phyloP scores from a whole-genome alignment of 75 land plant genomes.

The Cunninghamia lanceolata region DNA sequence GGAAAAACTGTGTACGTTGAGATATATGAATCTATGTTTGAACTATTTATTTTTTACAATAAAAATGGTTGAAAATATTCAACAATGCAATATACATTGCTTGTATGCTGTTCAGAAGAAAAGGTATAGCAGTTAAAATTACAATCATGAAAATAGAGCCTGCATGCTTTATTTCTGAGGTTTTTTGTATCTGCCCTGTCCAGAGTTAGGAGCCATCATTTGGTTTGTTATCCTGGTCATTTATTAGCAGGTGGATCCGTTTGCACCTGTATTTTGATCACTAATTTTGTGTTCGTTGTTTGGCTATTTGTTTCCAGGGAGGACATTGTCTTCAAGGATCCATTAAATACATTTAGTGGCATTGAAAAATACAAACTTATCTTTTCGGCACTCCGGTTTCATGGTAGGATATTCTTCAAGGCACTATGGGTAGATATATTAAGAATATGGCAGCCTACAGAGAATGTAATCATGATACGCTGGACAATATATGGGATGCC shows the following conservation, averaged over 20 bases:
- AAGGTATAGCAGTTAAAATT: neutral
- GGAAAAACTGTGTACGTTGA: neutral
- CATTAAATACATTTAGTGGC: conserved; percentile 75
- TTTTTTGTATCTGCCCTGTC: neutral
- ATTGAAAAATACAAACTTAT: conserved; percentile 81
- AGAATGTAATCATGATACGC: conserved; percentile 79
- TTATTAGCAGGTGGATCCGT: neutral
- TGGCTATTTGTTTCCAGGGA: conserved; percentile 43
- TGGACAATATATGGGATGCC: conserved; percentile 85
- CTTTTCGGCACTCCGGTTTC: conserved; percentile 76
- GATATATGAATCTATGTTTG: neutral
- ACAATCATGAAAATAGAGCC: neutral
- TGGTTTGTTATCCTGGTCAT: neutral
- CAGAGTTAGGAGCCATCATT: neutral
- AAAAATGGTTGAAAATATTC: neutral
- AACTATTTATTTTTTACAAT: neutral
- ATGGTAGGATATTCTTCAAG: conserved; percentile 82
- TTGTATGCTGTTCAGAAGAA: neutral
- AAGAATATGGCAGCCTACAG: conserved; percentile 83
- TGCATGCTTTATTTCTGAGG: neutral
- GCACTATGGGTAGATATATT: conserved; percentile 77
- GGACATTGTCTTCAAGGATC: conserved; percentile 87
- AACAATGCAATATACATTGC: neutral
- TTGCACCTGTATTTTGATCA: neutral
- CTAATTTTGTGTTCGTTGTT: neutral